A percentile compares a stretch with the other conserved stretches of the same genome.
Evolutionary conservation across 139 green algal species (phyloP).

Genomic region (Picochlorum sp.): DNA sequence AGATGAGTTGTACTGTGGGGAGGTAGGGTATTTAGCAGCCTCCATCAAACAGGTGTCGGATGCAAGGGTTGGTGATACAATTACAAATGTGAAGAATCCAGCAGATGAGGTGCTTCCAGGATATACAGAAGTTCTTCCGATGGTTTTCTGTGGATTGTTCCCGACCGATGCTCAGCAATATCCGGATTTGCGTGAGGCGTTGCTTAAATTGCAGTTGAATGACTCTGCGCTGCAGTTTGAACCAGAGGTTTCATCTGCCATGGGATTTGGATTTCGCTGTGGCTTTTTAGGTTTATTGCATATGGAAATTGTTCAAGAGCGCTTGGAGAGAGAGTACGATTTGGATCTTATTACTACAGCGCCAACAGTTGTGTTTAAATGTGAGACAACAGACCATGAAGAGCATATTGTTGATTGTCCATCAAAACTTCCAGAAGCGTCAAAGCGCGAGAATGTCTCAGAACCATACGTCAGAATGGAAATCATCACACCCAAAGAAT

Average conservation of each 20-base stretch:
- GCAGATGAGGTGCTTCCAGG: constrained; percentile 41
- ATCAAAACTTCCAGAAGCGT: constrained; percentile 66
- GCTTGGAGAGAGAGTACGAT: constrained; percentile 94
- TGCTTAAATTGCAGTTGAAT: constrained; percentile 97
- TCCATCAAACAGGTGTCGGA: constrained; percentile 86
- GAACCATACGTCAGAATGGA: constrained; percentile 89
- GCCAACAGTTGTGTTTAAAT: constrained; percentile 84
- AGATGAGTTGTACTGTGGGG: constrained; percentile 73
- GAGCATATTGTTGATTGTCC: constrained; percentile 70
- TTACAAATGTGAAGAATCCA: constrained; percentile 60
- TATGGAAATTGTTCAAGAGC: constrained; percentile 98
- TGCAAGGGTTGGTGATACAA: constrained; percentile 92
- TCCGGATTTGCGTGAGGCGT: constrained; percentile 81
- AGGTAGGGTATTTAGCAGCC: constrained; percentile 88
- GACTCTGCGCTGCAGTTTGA: constrained; percentile 90
- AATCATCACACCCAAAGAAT: constrained; percentile 79
- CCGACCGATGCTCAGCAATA: constrained; percentile 73
- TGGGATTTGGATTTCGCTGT: constrained; percentile 98
- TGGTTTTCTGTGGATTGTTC: constrained; percentile 98
- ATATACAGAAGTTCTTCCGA: constrained; percentile 85
- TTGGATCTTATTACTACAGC: constrained; percentile 95
- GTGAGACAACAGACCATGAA: constrained; percentile 44
- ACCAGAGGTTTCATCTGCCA: constrained; percentile 83
- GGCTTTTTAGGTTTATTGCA: constrained; percentile 97
- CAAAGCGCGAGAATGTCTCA: constrained; percentile 54